Evolutionary conservation across 148 eudicot genomes (phyloP).

Genomic region (Pharnaceum exiguum): DNA sequence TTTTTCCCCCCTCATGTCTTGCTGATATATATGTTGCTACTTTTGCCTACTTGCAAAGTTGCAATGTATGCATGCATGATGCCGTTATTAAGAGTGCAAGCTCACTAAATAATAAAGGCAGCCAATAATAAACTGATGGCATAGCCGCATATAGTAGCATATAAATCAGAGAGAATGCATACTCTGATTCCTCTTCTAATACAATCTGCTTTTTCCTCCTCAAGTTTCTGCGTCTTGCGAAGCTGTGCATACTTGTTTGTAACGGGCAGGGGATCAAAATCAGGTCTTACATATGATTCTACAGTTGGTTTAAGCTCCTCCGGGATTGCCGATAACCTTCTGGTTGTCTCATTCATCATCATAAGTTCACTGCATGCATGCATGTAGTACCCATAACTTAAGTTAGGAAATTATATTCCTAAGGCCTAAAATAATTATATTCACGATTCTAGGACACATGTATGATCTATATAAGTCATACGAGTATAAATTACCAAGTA

Average conservation of each 20-base stretch:
- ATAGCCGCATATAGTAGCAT: too few relatives aligned
- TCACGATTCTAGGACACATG: too few relatives aligned
- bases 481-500: too few relatives aligned
- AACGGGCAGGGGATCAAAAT: conserved; percentile 16
- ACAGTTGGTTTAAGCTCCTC: conserved; percentile 60
- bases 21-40: too few relatives aligned
- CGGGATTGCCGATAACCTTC: conserved; percentile 67
- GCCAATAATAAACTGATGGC: too few relatives aligned
- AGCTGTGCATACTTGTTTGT: conserved; percentile 7
- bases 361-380: conserved; percentile 49
- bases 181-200: conserved; percentile 24
- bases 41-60: too few relatives aligned
- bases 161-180: neutral
- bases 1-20: neutral
- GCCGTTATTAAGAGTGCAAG: too few relatives aligned
- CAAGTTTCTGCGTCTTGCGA: conserved; percentile 44
- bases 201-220: conserved; percentile 30
- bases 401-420: too few relatives aligned
- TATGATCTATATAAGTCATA: too few relatives aligned
- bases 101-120: too few relatives aligned
- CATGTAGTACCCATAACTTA: neutral
- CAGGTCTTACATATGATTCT: conserved; percentile 47
- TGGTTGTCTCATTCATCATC: conserved; percentile 69
- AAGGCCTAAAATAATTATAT: too few relatives aligned
- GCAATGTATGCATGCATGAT: too few relatives aligned